Base-by-base conservation (phyloP, 352 stramenopile species). In the Pythium plurisporium region DNA sequence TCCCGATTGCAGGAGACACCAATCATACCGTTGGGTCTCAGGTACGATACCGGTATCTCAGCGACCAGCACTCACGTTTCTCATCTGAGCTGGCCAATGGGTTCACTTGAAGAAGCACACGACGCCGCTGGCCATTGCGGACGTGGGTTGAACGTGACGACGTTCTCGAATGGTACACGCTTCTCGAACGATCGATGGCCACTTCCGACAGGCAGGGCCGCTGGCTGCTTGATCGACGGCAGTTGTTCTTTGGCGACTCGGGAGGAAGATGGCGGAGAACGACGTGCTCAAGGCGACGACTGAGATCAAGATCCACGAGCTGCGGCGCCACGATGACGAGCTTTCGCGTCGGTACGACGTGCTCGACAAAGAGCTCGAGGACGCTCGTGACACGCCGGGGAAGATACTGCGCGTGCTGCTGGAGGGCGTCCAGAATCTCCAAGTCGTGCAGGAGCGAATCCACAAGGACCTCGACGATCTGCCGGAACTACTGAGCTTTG, bases 291-390 rank as follows among this genome's bases (percentile, higher is more conserved):
- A 70, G 56, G 37, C 68, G 45, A 75, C 70, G 50, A 82, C 73
- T 17, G 62, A 78, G 43, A 71, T 79, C 59, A 82, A 82, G 68
- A 55, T 82, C 33, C 45, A 62, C 17, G 73, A 82, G 30, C 65
- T 82, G 22, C 68, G 65, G 27, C 73, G 73, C 42, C 65, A 82
- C 50, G 70, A 79, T 22, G 61, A 55, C 26, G 71, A 78, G 63
- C 57, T 79, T 15, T 54, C 74, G 49, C 47, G 48, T 10, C 65
- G 74, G 56, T 82, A 82, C 65, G 53, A 51, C 5, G 46, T 50
- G 15, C 44, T 82, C 8, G 55, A 79, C 29, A 5, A 36, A 34
- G 63, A 54, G 38, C 50, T 62, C 23, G 49, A 53, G 1, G 22
- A 45, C 0, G 34, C 37, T 5, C 30, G 43, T 14, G 33, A 45